phyloP scores from a whole-genome alignment of 495 filamentous ascomycete species.

The Polyplosphaeria fusca region DNA sequence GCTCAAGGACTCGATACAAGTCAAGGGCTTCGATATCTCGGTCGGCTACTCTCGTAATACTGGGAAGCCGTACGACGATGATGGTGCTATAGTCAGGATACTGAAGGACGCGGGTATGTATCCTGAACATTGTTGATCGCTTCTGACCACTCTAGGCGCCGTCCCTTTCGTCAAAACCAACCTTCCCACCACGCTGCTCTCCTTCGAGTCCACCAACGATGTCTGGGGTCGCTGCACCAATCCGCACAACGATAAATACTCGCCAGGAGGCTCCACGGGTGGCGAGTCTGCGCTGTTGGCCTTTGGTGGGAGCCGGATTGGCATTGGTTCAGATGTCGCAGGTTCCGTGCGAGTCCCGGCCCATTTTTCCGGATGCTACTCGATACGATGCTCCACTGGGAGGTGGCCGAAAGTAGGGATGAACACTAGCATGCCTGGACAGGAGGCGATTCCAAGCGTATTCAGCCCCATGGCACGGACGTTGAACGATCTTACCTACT shows the following conservation, averaged over 20 bases:
- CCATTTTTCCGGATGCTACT: constrained; percentile 88
- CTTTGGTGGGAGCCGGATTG: constrained; percentile 81
- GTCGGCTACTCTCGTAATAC: constrained; percentile 77
- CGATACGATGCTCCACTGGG: constrained; percentile 87
- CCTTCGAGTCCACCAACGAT: constrained; percentile 89
- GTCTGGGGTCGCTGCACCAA: constrained; percentile 79
- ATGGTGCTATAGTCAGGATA: constrained; percentile 72
- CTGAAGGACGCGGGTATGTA: constrained; percentile 77
- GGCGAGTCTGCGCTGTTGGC: constrained; percentile 86
- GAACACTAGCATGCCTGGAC: constrained; percentile 85
- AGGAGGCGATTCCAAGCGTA: constrained; percentile 86
- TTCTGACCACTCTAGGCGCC: constrained; percentile 54
- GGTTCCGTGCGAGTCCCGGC: constrained; percentile 87
- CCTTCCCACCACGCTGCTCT: constrained; percentile 84
- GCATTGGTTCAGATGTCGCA: constrained; percentile 91
- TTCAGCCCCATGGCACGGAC: constrained; percentile 94
- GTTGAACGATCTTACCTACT: constrained; percentile 78
- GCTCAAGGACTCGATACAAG: constrained; percentile 81
- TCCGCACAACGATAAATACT: constrained; percentile 78
- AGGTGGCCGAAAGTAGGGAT: constrained; percentile 88
- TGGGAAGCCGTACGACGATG: constrained; percentile 58
- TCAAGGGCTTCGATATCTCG: constrained; percentile 81
- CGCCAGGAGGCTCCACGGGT: constrained; percentile 87
- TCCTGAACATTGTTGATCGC: too few relatives aligned
- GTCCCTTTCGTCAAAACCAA: constrained; percentile 96